Evolutionary conservation across 208 protist species (phyloP).

Genomic region (Trypanosoma brucei): DNA sequence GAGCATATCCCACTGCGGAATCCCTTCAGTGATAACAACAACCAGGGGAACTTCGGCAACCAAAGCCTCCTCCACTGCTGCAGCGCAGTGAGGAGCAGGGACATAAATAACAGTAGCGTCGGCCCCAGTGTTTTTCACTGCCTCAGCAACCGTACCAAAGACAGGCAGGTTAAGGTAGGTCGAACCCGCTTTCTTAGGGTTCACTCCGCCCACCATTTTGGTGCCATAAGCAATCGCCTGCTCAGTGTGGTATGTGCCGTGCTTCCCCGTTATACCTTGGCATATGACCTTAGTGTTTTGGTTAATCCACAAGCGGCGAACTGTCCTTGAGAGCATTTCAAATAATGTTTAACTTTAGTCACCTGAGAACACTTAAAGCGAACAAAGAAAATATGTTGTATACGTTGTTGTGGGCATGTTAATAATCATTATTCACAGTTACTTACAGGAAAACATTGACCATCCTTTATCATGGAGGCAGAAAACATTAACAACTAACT

Average conservation of each 20-base stretch:
- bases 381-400: no score
- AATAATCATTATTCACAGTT: no score
- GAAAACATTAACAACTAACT: no score
- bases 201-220: constrained; percentile 97
- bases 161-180: constrained; percentile 95
- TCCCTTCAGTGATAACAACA: constrained; percentile 99
- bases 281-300: constrained; percentile 98
- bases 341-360: neutral
- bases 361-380: no score
- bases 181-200: constrained; percentile 94
- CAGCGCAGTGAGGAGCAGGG: constrained; percentile 93
- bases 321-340: constrained; percentile 57
- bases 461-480: no score
- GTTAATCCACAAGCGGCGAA: constrained; percentile 77
- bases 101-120: constrained; percentile 97
- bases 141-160: constrained; percentile 90
- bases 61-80: constrained; percentile 96
- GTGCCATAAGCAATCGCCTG: constrained; percentile 98
- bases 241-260: constrained; percentile 97
- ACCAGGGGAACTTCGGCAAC: constrained; percentile 96
- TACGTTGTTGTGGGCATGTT: no score
- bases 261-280: constrained; percentile 98
- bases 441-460: no score
- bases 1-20: constrained; percentile 98
- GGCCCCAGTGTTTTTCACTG: constrained; percentile 89